Evolutionary conservation across 768 basidiomycete species (phyloP).

Genomic region (Megacollybia marginata): DNA sequence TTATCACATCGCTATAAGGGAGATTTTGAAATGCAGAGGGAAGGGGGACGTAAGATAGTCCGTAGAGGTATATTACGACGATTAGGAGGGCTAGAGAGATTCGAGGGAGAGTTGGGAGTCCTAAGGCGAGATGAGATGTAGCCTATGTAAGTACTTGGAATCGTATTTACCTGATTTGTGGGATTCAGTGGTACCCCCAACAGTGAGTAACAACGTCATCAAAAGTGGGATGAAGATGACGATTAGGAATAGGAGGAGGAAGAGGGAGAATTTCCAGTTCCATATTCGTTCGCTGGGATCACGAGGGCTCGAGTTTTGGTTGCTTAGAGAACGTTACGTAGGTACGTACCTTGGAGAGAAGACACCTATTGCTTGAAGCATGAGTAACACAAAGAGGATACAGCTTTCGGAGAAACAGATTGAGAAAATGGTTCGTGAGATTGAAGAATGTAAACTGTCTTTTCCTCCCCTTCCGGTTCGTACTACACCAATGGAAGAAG

Average conservation of each 20-base stretch:
- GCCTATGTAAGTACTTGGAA: background rate
- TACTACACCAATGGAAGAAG: background rate
- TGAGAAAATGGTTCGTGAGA: slow-evolving; percentile 58
- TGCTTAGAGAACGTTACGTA: background rate
- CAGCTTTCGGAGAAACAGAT: slow-evolving; percentile 71
- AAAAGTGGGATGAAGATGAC: slow-evolving; percentile 64
- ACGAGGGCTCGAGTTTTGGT: background rate
- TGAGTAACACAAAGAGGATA: slow-evolving; percentile 61
- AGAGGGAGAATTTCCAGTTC: slow-evolving; percentile 65
- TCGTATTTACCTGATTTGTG: background rate
- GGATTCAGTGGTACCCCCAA: slow-evolving; percentile 17
- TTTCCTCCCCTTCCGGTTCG: slow-evolving; percentile 12
- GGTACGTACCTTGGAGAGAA: slow-evolving; percentile 50
- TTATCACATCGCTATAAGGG: slow-evolving; percentile 29
- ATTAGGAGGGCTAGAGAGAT: slow-evolving; percentile 40
- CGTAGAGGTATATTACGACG: slow-evolving; percentile 47
- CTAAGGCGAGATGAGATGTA: background rate
- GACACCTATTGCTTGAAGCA: slow-evolving; percentile 58
- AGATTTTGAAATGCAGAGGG: slow-evolving; percentile 33
- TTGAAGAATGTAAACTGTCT: slow-evolving; percentile 39
- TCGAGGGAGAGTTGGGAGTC: slow-evolving; percentile 9
- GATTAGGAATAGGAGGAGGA: slow-evolving; percentile 50
- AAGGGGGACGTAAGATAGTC: slow-evolving; percentile 62
- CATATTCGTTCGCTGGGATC: slow-evolving; percentile 46
- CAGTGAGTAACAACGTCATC: slow-evolving; percentile 49